Percentiles rank a stretch among this genome's conserved stretches.
phyloP scores from a whole-genome alignment of 2,329 filamentous ascomycete species.

The Clarireedia monteithiana region DNA sequence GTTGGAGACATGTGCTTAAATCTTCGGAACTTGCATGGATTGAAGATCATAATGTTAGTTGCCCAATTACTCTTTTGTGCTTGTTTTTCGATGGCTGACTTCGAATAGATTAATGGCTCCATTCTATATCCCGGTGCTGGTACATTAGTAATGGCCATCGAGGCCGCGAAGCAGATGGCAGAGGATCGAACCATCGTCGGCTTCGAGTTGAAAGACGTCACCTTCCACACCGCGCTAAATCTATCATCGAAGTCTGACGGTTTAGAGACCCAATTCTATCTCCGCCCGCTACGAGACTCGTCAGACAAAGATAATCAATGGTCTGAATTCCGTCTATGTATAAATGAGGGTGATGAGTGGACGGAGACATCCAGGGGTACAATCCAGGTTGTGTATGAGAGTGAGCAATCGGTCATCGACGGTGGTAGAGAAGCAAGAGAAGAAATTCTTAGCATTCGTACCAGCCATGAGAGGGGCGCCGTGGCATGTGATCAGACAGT shows the following conservation, averaged over 20 bases:
- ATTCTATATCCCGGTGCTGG: conserved; percentile 27
- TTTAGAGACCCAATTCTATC: conserved; percentile 15
- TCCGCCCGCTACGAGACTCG: not conserved
- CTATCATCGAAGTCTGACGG: conserved; percentile 28
- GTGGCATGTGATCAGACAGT: not conserved
- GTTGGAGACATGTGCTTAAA: conserved; percentile 27
- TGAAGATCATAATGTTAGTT: conserved; percentile 19
- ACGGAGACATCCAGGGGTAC: conserved; percentile 1
- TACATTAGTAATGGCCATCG: conserved; percentile 28
- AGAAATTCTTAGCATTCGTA: not conserved
- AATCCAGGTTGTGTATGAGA: conserved; percentile 1
- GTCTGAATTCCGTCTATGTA: conserved; percentile 1
- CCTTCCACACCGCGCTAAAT: conserved; percentile 38
- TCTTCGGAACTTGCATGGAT: conserved; percentile 27
- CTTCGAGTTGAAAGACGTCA: conserved; percentile 32
- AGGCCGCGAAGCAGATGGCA: conserved; percentile 18
- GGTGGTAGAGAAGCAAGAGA: not conserved
- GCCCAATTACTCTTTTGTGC: not conserved
- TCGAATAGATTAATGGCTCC: not conserved
- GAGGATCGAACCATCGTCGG: conserved; percentile 2
- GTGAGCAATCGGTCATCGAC: not conserved
- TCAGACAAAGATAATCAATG: not conserved
- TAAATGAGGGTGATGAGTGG: not conserved
- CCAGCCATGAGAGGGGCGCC: not conserved
- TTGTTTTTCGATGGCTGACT: not conserved